A percentile compares a stretch with the other conserved stretches of the same genome.
These are phyloP conservation scores for Fagopyrum homotropicum DNA, from an alignment of 148 eudicot species.

Conservation along the genomic window DNA sequence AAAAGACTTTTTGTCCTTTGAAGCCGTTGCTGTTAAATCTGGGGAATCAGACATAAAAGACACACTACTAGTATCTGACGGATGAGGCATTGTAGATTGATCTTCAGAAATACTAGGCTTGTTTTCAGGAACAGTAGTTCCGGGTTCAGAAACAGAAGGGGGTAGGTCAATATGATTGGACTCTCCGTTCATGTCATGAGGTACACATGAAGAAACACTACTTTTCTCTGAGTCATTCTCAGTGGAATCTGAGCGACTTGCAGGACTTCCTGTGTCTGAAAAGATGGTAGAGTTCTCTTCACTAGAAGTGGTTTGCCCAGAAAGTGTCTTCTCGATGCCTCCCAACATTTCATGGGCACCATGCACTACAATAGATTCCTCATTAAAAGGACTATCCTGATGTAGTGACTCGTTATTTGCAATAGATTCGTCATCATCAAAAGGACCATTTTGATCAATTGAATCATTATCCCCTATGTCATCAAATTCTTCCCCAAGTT, in stretches of 20 bases:
- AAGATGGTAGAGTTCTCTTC: constrained; percentile 56
- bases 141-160: neutral
- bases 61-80: constrained; percentile 5
- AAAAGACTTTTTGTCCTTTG: constrained; percentile 13
- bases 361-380: constrained; percentile 25
- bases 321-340: constrained; percentile 22
- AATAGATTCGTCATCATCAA: constrained; percentile 4
- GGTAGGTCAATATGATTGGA: constrained; percentile 8
- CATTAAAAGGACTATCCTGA: constrained; percentile 8
- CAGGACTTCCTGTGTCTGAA: constrained; percentile 50
- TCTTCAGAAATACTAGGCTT: neutral
- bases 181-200: constrained; percentile 38
- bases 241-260: constrained; percentile 21
- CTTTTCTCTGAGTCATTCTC: constrained; percentile 53
- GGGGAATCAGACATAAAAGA: constrained; percentile 8
- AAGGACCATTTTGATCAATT: constrained; percentile 20
- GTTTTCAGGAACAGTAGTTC: neutral
- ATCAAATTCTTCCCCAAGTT: constrained; percentile 51
- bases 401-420: neutral
- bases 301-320: constrained; percentile 34
- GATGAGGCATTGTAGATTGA: neutral
- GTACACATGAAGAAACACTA: constrained; percentile 53
- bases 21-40: constrained; percentile 7
- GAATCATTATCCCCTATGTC: constrained; percentile 23
- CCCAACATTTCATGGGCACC: constrained; percentile 23